Evolutionary conservation across 2,329 filamentous ascomycete species (phyloP), one percentile per base, ranked within the genome.

Genomic region (Zasmidium citrigriseum): DNA sequence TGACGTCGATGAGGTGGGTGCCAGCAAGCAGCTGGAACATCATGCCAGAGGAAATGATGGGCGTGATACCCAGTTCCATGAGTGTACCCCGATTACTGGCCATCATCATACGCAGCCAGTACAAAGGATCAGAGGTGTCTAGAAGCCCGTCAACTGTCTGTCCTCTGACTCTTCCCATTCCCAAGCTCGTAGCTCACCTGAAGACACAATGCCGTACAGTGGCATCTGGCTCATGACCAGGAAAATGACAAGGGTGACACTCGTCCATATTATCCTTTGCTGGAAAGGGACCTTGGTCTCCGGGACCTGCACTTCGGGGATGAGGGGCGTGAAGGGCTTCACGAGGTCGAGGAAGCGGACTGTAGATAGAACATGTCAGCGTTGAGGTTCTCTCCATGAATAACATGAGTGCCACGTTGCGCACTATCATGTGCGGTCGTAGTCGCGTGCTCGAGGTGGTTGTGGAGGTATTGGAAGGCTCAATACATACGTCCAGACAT

Each of bases 221-320:
- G 95, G 93, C 95, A 99, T 98, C 83, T 97, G 95, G 82, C 92
- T 97, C 95, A 99, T 99, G 80, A 99, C 92, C 85, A 99, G 83
- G 87, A 99, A 99, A 82, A 98, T 96, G 78, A 99, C 83, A 71
- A 99, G 86, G 67, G 95, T 98, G 44, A 76, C 73, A 65, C 78
- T 78, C 14, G 79, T 82, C 79, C 79, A 82, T 80, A 81, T 76
- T 72, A 82, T 74, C 64, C 78, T 75, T 76, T 98, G 95, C 85
- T 98, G 96, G 88, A 99, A 99, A 69, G 93, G 91, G 59, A 96
- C 89, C 84, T 97, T 98, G 78, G 93, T 96, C 83, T 99, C 95
- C 70, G 95, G 95, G 75, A 96, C 89, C 82, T 93, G 90, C 80
- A 99, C 95, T 89, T 99, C 95, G 76, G 95, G 95, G 78, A 99